Conservation (phyloP, 1,139 yeast genomes). For the Blastobotrys proliferans region DNA sequence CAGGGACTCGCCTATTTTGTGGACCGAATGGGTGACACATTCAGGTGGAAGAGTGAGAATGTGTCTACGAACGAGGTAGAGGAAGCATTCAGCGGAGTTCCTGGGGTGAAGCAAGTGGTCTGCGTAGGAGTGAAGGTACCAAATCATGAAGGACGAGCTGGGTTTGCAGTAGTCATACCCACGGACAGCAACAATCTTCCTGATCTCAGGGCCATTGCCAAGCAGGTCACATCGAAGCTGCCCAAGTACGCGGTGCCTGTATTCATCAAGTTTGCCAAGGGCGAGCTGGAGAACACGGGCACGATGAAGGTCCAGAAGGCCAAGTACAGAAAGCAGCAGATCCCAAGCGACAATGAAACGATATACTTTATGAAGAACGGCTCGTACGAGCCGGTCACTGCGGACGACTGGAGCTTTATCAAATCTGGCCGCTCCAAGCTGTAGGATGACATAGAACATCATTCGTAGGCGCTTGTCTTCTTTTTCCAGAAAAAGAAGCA, state of each 20-base stretch:
- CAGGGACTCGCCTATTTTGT: constrained; percentile 77
- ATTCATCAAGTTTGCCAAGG: constrained; percentile 63
- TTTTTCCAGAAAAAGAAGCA: too few relatives aligned
- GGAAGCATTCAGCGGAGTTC: constrained; percentile 49
- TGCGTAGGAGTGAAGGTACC: constrained; percentile 90
- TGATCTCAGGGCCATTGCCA: constrained; percentile 38
- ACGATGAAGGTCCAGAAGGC: constrained; percentile 86
- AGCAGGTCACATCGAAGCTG: constrained; percentile 45
- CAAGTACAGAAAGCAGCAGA: constrained; percentile 65
- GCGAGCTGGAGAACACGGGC: constrained; percentile 60
- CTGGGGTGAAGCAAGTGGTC: constrained; percentile 60
- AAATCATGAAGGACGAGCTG: constrained; percentile 92
- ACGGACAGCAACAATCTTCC: constrained; percentile 30
- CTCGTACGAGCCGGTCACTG: constrained; percentile 54
- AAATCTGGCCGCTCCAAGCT: constrained; percentile 14
- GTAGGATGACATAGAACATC: too few relatives aligned
- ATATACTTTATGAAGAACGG: constrained; percentile 67
- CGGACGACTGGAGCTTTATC: constrained; percentile 51
- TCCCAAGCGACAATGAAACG: constrained; percentile 59
- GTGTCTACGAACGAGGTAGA: constrained; percentile 94
- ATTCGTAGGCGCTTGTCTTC: too few relatives aligned
- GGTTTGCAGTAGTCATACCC: constrained; percentile 74
- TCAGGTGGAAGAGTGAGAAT: constrained; percentile 96
- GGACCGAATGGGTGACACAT: constrained; percentile 93
- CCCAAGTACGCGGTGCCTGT: constrained; percentile 91